A percentile compares a stretch with the other conserved stretches of the same genome.
phyloP scores from a whole-genome alignment of 805 yeast species.

The Cyberlindnera saturnus region DNA sequence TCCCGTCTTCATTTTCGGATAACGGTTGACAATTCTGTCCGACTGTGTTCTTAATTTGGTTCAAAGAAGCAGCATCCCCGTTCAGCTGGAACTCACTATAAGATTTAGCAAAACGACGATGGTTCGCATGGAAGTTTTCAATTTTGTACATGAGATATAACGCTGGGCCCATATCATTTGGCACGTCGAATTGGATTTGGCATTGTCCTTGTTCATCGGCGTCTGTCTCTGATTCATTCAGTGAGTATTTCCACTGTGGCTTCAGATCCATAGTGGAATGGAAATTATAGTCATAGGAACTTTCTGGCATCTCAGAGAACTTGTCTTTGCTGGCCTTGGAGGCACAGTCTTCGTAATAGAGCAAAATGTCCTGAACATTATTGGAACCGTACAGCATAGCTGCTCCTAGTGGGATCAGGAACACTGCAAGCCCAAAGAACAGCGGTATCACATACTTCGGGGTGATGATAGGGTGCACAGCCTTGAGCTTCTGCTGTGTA shows the following conservation, averaged over 20 bases:
- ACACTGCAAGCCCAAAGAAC: slow-evolving; percentile 63
- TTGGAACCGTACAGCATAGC: slow-evolving; percentile 68
- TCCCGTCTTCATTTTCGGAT: slow-evolving; percentile 44
- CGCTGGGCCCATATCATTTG: slow-evolving; percentile 67
- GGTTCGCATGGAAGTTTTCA: slow-evolving; percentile 90
- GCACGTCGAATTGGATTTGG: slow-evolving; percentile 65
- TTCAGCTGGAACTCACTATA: slow-evolving; percentile 80
- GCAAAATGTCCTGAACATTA: slow-evolving; percentile 61
- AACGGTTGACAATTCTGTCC: slow-evolving; percentile 62
- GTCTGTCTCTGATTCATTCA: slow-evolving; percentile 37
- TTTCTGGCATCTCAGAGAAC: slow-evolving; percentile 49
- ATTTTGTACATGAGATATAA: slow-evolving; percentile 73
- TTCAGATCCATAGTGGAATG: slow-evolving; percentile 30
- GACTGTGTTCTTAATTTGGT: slow-evolving; percentile 41
- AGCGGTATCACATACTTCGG: slow-evolving; percentile 86
- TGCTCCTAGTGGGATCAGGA: slow-evolving; percentile 88
- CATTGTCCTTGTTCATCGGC: slow-evolving; percentile 54
- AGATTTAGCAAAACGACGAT: slow-evolving; percentile 86
- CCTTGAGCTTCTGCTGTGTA: slow-evolving; percentile 56
- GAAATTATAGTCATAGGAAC: slow-evolving; percentile 55
- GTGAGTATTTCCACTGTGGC: slow-evolving; percentile 65
- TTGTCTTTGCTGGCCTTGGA: slow-evolving; percentile 38
- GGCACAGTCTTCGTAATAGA: slow-evolving; percentile 74
- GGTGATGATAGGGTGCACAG: slow-evolving; percentile 76
- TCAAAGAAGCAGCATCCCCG: slow-evolving; percentile 61